A percentile compares a stretch with the other conserved stretches of the same genome.
Conservation (phyloP, 2,329 filamentous ascomycete species). For the Sphaerostilbella broomeana region DNA sequence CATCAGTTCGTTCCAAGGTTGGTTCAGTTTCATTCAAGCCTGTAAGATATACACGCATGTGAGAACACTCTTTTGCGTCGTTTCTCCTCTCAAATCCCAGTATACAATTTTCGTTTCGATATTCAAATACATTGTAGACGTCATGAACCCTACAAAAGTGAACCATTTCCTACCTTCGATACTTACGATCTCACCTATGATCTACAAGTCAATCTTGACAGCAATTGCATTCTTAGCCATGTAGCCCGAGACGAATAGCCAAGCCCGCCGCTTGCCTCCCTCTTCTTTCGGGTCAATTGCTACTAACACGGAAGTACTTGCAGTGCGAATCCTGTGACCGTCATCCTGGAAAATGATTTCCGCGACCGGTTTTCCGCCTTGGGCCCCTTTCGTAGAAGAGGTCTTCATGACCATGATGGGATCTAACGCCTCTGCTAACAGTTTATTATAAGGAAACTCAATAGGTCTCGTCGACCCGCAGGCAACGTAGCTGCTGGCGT, state of each 20-base stretch:
- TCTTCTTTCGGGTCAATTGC: constrained; percentile 42
- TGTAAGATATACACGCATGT: no score
- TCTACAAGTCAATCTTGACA: constrained; percentile 43
- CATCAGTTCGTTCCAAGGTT: no score
- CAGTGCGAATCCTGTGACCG: constrained; percentile 41
- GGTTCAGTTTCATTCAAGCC: no score
- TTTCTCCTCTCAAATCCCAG: no score
- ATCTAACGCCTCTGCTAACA: constrained; percentile 32
- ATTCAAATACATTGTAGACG: no score
- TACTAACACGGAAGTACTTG: constrained; percentile 47
- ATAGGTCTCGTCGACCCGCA: constrained; percentile 39
- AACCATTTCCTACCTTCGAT: no score
- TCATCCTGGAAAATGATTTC: constrained; percentile 53
- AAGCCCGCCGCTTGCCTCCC: constrained; percentile 40
- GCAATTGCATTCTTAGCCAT: constrained; percentile 42
- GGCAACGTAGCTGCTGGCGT: constrained; percentile 49
- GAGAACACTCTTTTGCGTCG: no score
- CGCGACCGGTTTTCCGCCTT: constrained; percentile 32
- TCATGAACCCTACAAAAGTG: no score
- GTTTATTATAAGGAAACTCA: constrained; percentile 28
- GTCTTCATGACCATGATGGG: constrained; percentile 41
- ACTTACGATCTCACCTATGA: no score
- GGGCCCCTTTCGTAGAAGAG: constrained; percentile 13
- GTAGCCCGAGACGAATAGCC: constrained; percentile 54
- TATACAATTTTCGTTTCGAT: no score